A percentile compares a stretch with the other conserved stretches of the same genome.
phyloP scores from a whole-genome alignment of 176 grass and related monocot genomes.

The Eragrostis nindensis region DNA sequence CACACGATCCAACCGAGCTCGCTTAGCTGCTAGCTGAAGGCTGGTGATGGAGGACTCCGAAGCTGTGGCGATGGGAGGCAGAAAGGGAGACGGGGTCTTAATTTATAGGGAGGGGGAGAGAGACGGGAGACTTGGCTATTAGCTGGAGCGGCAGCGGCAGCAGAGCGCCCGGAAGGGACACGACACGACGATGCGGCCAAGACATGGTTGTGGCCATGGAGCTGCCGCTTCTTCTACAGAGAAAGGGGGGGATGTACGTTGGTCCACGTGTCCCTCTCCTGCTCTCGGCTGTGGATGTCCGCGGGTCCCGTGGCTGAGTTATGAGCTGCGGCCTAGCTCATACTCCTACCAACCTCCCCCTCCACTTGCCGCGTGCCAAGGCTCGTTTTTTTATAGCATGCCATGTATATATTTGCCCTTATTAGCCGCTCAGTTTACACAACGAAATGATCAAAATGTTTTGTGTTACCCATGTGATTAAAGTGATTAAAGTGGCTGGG shows the following conservation, averaged over 20 bases:
- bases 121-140: background rate
- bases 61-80: constrained; percentile 35
- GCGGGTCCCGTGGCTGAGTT: background rate
- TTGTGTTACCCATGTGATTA: no score
- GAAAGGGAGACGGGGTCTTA: background rate
- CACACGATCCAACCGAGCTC: background rate
- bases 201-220: background rate
- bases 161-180: background rate
- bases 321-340: constrained; percentile 21
- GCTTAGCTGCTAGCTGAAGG: background rate
- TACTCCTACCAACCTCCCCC: constrained; percentile 26
- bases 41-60: background rate
- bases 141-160: background rate
- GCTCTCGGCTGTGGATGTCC: background rate
- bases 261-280: constrained; percentile 10
- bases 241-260: background rate
- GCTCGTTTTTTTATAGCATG: background rate
- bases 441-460: no score
- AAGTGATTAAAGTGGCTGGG: no score
- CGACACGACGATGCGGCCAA: background rate
- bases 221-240: background rate
- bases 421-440: no score
- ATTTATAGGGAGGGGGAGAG: constrained; percentile 57
- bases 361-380: constrained; percentile 34
- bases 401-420: no score